Conservation (phyloP, 2,329 filamentous ascomycete species). For the Calonectria pteridis region DNA sequence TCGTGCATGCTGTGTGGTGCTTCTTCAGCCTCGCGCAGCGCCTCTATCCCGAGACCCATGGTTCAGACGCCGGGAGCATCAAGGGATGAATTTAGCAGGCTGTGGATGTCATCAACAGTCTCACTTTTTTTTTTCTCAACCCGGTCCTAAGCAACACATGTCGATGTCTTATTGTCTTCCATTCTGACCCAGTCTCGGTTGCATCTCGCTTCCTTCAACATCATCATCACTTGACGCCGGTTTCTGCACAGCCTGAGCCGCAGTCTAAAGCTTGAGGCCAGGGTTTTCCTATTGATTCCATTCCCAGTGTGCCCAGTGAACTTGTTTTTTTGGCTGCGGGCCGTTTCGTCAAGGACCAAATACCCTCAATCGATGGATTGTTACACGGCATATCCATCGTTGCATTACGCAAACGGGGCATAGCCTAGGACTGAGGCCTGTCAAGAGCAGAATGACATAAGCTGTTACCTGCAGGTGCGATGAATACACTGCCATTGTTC, state of each 20-base stretch:
- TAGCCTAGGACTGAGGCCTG: conserved; percentile 36
- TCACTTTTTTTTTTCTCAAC: neutral
- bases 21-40: conserved; percentile 21
- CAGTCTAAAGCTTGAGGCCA: neutral
- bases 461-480: conserved; percentile 33
- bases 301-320: conserved; percentile 32
- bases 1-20: neutral
- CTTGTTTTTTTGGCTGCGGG: conserved; percentile 42
- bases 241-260: neutral
- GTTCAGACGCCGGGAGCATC: neutral
- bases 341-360: conserved; percentile 32
- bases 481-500: conserved; percentile 37
- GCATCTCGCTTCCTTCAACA: conserved; percentile 10
- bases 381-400: conserved; percentile 39
- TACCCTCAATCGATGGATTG: conserved; percentile 36
- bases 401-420: conserved; percentile 47
- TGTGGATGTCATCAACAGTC: neutral
- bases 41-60: neutral
- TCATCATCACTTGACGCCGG: conserved; percentile 3
- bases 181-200: conserved; percentile 3
- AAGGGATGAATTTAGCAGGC: conserved; percentile 13
- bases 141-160: neutral
- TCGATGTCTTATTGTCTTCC: neutral
- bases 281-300: neutral
- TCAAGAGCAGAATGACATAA: conserved; percentile 42